Percentiles rank a stretch among this genome's conserved stretches.
phyloP scores from a whole-genome alignment of 2,329 filamentous ascomycete genomes.

The Clonostachys chloroleuca region DNA sequence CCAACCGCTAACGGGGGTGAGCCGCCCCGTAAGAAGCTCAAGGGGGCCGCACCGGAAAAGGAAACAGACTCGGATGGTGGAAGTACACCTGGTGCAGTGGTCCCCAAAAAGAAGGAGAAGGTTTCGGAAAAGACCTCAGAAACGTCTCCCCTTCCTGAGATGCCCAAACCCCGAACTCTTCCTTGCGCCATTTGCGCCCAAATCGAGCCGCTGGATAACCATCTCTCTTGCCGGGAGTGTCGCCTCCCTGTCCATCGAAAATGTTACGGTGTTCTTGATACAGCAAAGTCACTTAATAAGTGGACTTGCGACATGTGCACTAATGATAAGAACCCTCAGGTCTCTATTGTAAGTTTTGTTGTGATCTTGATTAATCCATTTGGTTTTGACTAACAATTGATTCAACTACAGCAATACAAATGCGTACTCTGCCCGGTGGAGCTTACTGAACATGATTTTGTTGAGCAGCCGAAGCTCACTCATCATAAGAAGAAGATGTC shows the following conservation, averaged over 20 bases:
- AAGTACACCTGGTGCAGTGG: constrained; percentile 26
- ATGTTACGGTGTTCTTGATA: constrained; percentile 81
- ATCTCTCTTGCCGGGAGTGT: constrained; percentile 81
- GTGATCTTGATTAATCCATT: background rate
- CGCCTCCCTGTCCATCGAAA: constrained; percentile 85
- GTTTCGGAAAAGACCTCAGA: constrained; percentile 47
- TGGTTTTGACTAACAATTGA: background rate
- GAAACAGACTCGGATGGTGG: constrained; percentile 46
- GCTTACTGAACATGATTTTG: constrained; percentile 75
- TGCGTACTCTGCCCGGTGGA: constrained; percentile 89
- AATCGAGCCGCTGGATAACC: constrained; percentile 66
- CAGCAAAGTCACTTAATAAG: constrained; percentile 50
- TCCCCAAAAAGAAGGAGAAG: constrained; percentile 56
- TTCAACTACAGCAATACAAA: constrained; percentile 64
- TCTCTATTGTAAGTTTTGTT: constrained; percentile 70
- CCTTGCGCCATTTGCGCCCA: constrained; percentile 83
- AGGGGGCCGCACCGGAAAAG: constrained; percentile 40
- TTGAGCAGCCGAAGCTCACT: constrained; percentile 58
- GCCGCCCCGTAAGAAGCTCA: constrained; percentile 63
- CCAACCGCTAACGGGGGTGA: constrained; percentile 29
- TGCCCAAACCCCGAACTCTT: constrained; percentile 72
- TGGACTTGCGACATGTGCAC: constrained; percentile 96
- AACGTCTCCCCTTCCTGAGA: constrained; percentile 49
- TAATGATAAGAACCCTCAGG: constrained; percentile 87
- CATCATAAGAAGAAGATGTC: constrained; percentile 77